Evolutionary conservation across 371 early-diverging fungal genomes (phyloP).

Genomic region (Apophysomyces ossiformis): DNA sequence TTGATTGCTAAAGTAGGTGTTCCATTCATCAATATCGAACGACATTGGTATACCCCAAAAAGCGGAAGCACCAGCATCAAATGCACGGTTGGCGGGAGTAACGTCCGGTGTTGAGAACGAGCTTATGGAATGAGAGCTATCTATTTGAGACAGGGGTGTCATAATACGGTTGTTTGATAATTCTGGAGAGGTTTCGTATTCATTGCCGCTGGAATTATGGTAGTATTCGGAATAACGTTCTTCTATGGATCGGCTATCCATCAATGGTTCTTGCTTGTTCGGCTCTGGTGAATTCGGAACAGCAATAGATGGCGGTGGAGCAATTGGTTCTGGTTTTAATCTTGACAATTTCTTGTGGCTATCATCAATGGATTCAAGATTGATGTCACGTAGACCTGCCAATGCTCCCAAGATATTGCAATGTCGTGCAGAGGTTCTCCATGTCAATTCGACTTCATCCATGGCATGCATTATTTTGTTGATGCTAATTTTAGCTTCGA

Average conservation of each 20-base stretch:
- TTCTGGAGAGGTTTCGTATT: constrained; percentile 2
- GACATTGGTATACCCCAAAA: constrained; percentile 34
- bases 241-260: background rate
- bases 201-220: background rate
- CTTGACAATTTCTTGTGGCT: constrained; percentile 19
- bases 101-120: constrained; percentile 7
- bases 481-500: constrained; percentile 49
- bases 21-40: constrained; percentile 35
- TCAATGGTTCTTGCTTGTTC: constrained; percentile 4
- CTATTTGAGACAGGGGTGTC: background rate
- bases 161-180: background rate
- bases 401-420: constrained; percentile 51
- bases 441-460: constrained; percentile 47
- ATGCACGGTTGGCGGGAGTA: constrained; percentile 3
- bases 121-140: constrained; percentile 9
- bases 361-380: constrained; percentile 38
- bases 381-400: constrained; percentile 53
- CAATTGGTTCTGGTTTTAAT: background rate
- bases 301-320: constrained; percentile 28
- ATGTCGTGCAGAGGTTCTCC: constrained; percentile 50
- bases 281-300: constrained; percentile 46
- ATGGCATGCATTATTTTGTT: constrained; percentile 53
- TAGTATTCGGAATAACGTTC: background rate
- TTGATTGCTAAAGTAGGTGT: constrained; percentile 27
- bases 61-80: constrained; percentile 25